Evolutionary conservation across 2,329 filamentous ascomycete genomes (phyloP).

Genomic region (Stachybotrys chlorohalonatus): DNA sequence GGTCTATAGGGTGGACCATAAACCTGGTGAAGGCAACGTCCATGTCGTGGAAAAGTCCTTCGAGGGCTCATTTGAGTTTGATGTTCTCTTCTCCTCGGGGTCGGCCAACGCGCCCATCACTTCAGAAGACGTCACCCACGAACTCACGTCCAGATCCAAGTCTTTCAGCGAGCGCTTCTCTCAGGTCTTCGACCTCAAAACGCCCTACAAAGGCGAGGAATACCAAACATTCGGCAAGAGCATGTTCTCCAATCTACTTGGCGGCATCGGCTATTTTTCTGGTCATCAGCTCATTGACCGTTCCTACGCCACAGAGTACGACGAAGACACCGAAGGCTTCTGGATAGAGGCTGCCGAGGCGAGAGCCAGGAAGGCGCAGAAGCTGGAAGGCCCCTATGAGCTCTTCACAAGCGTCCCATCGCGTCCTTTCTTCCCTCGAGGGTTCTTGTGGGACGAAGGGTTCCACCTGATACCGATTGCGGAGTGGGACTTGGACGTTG

Average conservation of each 20-base stretch:
- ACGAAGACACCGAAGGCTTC: conserved; percentile 91
- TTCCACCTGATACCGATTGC: conserved; percentile 88
- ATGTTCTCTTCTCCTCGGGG: conserved; percentile 78
- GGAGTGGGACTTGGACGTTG: conserved; percentile 89
- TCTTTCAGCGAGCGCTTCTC: conserved; percentile 69
- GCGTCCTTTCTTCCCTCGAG: conserved; percentile 88
- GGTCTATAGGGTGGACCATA: conserved; percentile 69
- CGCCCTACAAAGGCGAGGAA: conserved; percentile 65
- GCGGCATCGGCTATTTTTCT: conserved; percentile 92
- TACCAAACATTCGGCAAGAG: conserved; percentile 76
- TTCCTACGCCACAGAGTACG: conserved; percentile 85
- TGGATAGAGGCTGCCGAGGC: conserved; percentile 88
- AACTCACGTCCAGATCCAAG: conserved; percentile 57
- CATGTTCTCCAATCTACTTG: conserved; percentile 89
- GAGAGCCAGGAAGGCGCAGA: conserved; percentile 56
- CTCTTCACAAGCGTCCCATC: conserved; percentile 90
- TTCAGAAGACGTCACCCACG: conserved; percentile 56
- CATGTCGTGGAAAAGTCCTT: conserved; percentile 91
- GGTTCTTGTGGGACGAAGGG: conserved; percentile 96
- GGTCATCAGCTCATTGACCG: conserved; percentile 83
- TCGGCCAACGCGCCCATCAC: conserved; percentile 50
- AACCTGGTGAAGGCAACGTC: conserved; percentile 63
- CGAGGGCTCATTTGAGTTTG: conserved; percentile 84
- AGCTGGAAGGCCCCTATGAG: conserved; percentile 73
- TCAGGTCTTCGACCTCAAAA: conserved; percentile 54